These are phyloP conservation scores for Dispira parvispora DNA, from an alignment of 192 early-diverging fungal species.

Conservation along the genomic window DNA sequence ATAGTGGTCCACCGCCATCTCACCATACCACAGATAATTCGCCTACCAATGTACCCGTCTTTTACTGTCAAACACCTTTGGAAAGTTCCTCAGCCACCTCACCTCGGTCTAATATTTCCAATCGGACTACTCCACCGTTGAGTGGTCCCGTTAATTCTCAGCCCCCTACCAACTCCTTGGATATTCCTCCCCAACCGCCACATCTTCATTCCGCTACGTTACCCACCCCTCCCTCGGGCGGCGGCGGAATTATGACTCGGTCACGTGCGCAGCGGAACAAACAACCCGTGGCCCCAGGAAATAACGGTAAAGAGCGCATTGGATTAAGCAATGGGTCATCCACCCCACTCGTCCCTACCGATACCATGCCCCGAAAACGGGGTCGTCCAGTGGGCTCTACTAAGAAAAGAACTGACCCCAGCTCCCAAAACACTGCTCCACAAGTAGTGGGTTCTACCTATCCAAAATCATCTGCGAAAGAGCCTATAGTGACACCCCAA, in stretches of 20 bases:
- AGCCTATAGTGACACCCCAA: background rate
- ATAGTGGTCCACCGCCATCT: too few relatives aligned
- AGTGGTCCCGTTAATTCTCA: too few relatives aligned
- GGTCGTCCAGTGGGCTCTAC: background rate
- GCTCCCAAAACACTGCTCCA: background rate
- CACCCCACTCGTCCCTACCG: background rate
- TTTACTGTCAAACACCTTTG: too few relatives aligned
- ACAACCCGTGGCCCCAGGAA: background rate
- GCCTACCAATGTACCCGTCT: too few relatives aligned
- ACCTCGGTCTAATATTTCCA: too few relatives aligned
- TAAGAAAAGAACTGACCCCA: background rate
- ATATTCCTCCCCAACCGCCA: background rate
- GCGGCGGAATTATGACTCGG: conserved; percentile 5
- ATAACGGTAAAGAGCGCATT: background rate
- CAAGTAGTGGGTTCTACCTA: background rate
- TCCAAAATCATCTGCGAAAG: background rate
- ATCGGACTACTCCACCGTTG: too few relatives aligned
- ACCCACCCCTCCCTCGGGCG: too few relatives aligned
- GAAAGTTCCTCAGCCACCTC: too few relatives aligned
- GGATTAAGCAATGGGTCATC: too few relatives aligned
- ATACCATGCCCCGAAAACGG: conserved; percentile 3
- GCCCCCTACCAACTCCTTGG: background rate
- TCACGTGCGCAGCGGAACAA: background rate
- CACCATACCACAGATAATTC: too few relatives aligned
- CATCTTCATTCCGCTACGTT: background rate